A percentile compares a stretch with the other conserved stretches of the same genome.
Conservation (phyloP, 2,329 filamentous ascomycete species). For the Daldinia sp. region DNA sequence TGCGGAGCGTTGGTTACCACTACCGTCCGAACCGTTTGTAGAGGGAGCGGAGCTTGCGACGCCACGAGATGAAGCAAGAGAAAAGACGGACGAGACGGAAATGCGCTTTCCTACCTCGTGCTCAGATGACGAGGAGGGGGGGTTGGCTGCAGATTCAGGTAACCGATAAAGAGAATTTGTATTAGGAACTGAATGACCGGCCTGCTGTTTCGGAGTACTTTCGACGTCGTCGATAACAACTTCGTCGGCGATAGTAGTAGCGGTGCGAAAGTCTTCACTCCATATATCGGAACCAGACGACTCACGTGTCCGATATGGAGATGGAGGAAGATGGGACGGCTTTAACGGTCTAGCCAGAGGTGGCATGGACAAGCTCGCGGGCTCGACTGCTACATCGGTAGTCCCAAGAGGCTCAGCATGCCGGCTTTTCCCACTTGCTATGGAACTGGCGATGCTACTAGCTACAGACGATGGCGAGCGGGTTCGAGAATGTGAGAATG, state of each 20-base stretch:
- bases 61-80: constrained; percentile 68
- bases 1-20: constrained; percentile 50
- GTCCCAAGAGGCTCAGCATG: constrained; percentile 66
- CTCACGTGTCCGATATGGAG: constrained; percentile 54
- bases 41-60: constrained; percentile 62
- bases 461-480: constrained; percentile 51
- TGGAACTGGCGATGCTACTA: constrained; percentile 44
- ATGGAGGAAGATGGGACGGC: constrained; percentile 51
- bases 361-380: constrained; percentile 71
- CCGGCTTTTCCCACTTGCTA: constrained; percentile 61
- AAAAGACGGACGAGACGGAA: constrained; percentile 78
- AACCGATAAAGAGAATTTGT: constrained; percentile 48
- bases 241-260: constrained; percentile 44
- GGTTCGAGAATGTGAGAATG: constrained; percentile 49
- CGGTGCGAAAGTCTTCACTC: constrained; percentile 49
- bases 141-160: constrained; percentile 58
- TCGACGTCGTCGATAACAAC: constrained; percentile 57
- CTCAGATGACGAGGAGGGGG: constrained; percentile 57
- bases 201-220: constrained; percentile 57
- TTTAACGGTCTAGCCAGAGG: constrained; percentile 57
- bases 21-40: constrained; percentile 61
- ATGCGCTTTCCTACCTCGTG: constrained; percentile 66
- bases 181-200: constrained; percentile 43
- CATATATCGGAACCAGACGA: constrained; percentile 54
- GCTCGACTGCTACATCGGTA: constrained; percentile 64